Evolutionary conservation across 768 basidiomycete genomes (phyloP).

Genomic region (Mycena sanguinolenta): DNA sequence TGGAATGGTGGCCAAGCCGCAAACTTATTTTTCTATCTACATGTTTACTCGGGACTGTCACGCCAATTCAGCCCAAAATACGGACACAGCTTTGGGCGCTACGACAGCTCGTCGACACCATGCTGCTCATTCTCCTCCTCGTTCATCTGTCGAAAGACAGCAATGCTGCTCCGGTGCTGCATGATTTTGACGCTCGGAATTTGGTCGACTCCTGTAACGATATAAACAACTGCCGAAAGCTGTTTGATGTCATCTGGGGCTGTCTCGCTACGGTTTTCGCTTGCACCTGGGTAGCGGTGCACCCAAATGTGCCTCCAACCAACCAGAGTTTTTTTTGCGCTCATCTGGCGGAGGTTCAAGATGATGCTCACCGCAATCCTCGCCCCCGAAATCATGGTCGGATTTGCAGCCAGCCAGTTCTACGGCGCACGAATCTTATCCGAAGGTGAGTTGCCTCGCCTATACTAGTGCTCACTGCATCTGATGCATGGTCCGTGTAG

Average conservation of each 20-base stretch:
- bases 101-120: no score
- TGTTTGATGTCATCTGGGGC: slow-evolving; percentile 38
- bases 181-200: not conserved
- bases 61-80: no score
- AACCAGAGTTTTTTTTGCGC: slow-evolving; percentile 8
- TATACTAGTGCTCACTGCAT: no score
- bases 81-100: no score
- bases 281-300: slow-evolving; percentile 43
- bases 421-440: slow-evolving; percentile 22
- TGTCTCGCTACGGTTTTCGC: slow-evolving; percentile 37
- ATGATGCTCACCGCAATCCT: slow-evolving; percentile 40
- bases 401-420: slow-evolving; percentile 41
- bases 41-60: no score
- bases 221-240: slow-evolving; percentile 14
- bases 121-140: slow-evolving; percentile 7
- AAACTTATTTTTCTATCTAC: no score
- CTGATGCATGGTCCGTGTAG: not conserved
- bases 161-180: not conserved
- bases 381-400: slow-evolving; percentile 43
- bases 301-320: slow-evolving; percentile 39
- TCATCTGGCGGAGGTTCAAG: slow-evolving; percentile 28
- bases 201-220: not conserved
- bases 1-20: no score
- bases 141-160: not conserved
- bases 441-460: not conserved